Evolutionary conservation across 2,329 filamentous ascomycete genomes (phyloP), one percentile per base, ranked within the genome.

Genomic region (Scolecobasidium constrictum): DNA sequence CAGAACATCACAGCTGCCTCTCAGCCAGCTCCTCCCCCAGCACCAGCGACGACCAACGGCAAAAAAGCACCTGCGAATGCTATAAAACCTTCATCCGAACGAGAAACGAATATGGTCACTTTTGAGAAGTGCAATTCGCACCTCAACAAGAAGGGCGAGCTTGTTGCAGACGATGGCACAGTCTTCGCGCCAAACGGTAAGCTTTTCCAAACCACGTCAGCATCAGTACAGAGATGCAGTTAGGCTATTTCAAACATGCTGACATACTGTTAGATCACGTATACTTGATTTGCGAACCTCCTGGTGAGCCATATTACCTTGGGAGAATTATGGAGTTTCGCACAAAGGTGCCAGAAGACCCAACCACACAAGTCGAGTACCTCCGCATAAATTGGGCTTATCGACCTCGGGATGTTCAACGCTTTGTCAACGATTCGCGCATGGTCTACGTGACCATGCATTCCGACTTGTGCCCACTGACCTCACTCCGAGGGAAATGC

Each of bases 301-400:
- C 92, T 13, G 92, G 92, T 42, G 92, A 98, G 65, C 92, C 92
- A 43, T 98, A 98, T 67, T 98, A 98, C 62, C 71, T 98, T 50
- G 92, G 85, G 49, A 85, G 92, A 53, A 92, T 98, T 61, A 98
- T 98, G 92, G 90, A 98, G 62, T 96, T 96, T 60, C 69, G 95
- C 53, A 86, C 94, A 56, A 68, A 73, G 56, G 78, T 88, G 54
- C 86, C 59, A 40, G 61, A 90, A 56, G 77, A 88, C 59, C 65
- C 70, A 26, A 72, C 71, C 43, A 76, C 78, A 46, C 81, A 83
- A 1, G 79, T 98, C 49, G 90, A 95, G 58, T 79, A 86, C 34
- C 65, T 98, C 54, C 82, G 88, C 52, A 84, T 96, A 57, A 98
- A 98, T 66, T 98, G 92, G 92, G 95, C 90, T 64, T 96, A 96